Percentiles rank a stretch among this genome's conserved stretches.
Evolutionary conservation across 2,329 filamentous ascomycete genomes (phyloP).

Genomic region (Pseudogymnoascus sp.): DNA sequence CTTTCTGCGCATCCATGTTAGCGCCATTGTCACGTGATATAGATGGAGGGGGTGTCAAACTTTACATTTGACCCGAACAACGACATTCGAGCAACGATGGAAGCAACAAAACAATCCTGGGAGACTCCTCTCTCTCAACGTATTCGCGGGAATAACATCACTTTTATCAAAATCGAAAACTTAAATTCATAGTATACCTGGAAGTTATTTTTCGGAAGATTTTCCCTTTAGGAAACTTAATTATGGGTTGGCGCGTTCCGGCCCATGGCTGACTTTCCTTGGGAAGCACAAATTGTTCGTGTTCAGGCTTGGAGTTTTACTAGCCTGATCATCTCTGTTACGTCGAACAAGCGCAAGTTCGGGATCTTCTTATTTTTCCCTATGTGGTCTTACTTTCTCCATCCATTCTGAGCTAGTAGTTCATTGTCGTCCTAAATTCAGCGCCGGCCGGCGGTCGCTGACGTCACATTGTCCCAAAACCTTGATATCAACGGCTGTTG

Average conservation of each 20-base stretch:
- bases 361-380: neutral
- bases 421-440: neutral
- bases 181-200: neutral
- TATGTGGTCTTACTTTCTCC: neutral
- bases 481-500: neutral
- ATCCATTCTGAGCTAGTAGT: neutral
- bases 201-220: neutral
- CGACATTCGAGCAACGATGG: neutral
- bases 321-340: neutral
- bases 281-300: neutral
- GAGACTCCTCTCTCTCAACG: neutral
- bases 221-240: neutral
- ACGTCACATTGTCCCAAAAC: neutral
- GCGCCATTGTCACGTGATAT: neutral
- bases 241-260: neutral
- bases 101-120: neutral
- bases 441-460: neutral
- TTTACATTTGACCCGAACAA: neutral
- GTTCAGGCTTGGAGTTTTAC: neutral
- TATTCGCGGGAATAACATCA: neutral
- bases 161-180: neutral
- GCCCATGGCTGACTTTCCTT: neutral
- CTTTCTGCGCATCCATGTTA: conserved; percentile 5
- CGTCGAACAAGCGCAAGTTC: neutral
- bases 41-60: neutral